Percentiles rank a stretch among this genome's conserved stretches.
These are phyloP conservation scores for Zostera marina DNA, from an alignment of 116 monocot species.

Conservation along the genomic window DNA sequence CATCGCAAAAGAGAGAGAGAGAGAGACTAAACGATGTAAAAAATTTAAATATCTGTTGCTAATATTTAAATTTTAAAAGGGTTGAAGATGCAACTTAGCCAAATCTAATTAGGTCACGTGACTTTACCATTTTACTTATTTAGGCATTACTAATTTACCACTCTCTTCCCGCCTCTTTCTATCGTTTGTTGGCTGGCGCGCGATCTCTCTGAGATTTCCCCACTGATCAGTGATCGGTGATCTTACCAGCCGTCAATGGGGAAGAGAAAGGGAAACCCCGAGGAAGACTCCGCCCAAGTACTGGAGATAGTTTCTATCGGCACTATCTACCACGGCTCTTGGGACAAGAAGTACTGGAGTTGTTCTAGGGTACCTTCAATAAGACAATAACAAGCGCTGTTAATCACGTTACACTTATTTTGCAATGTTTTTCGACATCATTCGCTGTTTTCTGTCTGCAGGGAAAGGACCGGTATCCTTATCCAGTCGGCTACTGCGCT, in stretches of 20 bases:
- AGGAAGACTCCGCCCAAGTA: conserved; percentile 12
- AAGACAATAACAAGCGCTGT: neutral
- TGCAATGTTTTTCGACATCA: neutral
- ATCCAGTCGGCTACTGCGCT: conserved; percentile 79
- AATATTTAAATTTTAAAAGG: too few relatives aligned
- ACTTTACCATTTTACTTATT: too few relatives aligned
- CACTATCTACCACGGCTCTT: conserved; percentile 39
- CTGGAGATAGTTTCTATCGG: conserved; percentile 79
- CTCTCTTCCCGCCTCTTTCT: too few relatives aligned
- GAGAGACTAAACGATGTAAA: too few relatives aligned
- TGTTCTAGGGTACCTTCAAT: conserved; percentile 46
- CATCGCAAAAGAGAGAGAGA: too few relatives aligned
- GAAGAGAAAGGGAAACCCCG: neutral
- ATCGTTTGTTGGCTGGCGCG: too few relatives aligned
- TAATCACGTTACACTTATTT: neutral
- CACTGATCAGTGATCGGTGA: too few relatives aligned
- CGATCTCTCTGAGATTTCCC: too few relatives aligned
- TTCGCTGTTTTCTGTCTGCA: conserved; percentile 11
- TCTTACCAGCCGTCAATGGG: neutral
- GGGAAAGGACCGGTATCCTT: conserved; percentile 89
- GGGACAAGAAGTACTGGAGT: conserved; percentile 98
- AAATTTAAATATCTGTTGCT: too few relatives aligned
- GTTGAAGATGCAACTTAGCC: too few relatives aligned
- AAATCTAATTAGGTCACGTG: too few relatives aligned
- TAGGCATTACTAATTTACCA: too few relatives aligned